Conservation (phyloP, 768 basidiomycete genomes). For the Hirschioporus abietinus region DNA sequence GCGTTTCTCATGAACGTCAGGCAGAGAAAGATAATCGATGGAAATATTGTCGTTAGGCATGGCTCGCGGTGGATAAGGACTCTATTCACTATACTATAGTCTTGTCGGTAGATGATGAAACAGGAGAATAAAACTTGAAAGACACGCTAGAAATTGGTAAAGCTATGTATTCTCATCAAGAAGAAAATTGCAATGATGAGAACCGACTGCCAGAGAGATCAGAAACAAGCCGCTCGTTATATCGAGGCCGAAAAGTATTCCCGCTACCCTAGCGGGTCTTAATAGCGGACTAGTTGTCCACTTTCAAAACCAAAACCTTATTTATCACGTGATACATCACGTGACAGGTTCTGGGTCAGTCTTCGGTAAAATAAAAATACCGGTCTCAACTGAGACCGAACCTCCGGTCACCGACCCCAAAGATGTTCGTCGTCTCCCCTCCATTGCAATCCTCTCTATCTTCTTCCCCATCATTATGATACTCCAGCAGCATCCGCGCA, state of each 20-base stretch:
- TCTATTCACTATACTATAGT: background rate
- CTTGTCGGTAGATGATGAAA: background rate
- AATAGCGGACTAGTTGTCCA: too few species aligned
- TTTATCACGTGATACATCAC: too few species aligned
- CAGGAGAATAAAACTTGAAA: background rate
- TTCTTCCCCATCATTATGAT: too few species aligned
- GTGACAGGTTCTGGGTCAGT: too few species aligned
- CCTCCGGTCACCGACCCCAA: too few species aligned
- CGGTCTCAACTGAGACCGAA: too few species aligned
- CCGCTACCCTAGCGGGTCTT: too few species aligned
- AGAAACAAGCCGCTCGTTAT: background rate
- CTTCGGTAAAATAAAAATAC: too few species aligned
- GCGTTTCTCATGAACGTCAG: background rate
- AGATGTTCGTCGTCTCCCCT: too few species aligned
- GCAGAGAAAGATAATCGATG: background rate
- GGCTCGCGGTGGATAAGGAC: background rate
- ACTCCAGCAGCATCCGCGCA: too few species aligned
- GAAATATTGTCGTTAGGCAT: background rate
- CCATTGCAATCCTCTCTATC: too few species aligned
- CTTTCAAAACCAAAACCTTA: too few species aligned
- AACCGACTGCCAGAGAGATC: background rate
- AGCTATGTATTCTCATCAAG: background rate
- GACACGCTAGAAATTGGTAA: background rate
- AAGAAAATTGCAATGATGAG: background rate
- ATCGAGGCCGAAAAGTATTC: background rate